Evolutionary conservation across 768 basidiomycete species (phyloP).

Genomic region (Candolleomyces aberdarensis): DNA sequence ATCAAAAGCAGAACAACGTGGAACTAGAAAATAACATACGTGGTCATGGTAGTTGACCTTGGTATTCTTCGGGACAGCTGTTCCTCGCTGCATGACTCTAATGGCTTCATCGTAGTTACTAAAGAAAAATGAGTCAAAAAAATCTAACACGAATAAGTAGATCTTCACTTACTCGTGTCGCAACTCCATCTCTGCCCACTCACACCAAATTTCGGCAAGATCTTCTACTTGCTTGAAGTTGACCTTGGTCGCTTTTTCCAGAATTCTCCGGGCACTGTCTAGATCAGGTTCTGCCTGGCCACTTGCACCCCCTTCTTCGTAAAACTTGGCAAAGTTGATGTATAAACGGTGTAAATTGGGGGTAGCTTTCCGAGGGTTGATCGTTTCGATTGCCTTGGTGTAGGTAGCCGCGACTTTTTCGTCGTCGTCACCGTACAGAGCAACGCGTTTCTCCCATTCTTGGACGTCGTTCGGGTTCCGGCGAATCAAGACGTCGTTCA

Average conservation of each 20-base stretch:
- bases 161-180: constrained; percentile 76
- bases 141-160: not conserved
- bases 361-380: constrained; percentile 85
- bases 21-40: constrained; percentile 39
- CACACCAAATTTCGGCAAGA: constrained; percentile 97
- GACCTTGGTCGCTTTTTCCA: constrained; percentile 90
- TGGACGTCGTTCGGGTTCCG: constrained; percentile 97
- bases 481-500: constrained; percentile 91
- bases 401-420: constrained; percentile 96
- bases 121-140: not conserved
- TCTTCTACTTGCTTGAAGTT: constrained; percentile 97
- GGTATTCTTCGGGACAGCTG: constrained; percentile 83
- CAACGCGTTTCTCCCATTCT: constrained; percentile 98
- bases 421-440: constrained; percentile 90
- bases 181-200: constrained; percentile 98
- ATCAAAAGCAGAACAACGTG: not conserved
- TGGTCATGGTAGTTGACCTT: constrained; percentile 96
- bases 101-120: constrained; percentile 97
- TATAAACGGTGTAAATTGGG: constrained; percentile 88
- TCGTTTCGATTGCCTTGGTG: constrained; percentile 81
- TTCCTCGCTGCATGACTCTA: constrained; percentile 94
- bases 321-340: constrained; percentile 95
- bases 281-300: constrained; percentile 80
- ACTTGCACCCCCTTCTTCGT: constrained; percentile 89
- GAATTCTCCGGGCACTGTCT: constrained; percentile 83